Evolutionary conservation across 2,329 filamentous ascomycete genomes (phyloP).

Genomic region (Calonectria honghensis): DNA sequence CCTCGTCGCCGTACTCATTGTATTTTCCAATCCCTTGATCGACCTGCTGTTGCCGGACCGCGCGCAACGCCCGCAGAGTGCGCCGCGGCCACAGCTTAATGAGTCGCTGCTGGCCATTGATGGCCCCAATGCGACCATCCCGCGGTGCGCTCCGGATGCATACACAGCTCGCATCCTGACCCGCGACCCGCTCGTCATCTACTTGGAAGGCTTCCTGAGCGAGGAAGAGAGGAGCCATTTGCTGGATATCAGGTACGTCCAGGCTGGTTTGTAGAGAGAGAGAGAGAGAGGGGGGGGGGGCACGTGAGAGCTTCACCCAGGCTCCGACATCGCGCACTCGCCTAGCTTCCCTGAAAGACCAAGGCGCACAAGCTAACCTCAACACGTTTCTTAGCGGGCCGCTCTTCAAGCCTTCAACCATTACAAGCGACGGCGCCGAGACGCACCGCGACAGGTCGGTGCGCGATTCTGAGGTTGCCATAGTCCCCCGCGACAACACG

Average conservation of each 20-base stretch:
- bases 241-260: conserved; percentile 69
- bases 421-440: conserved; percentile 68
- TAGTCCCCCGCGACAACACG: conserved; percentile 67
- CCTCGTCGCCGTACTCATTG: conserved; percentile 63
- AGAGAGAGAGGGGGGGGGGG: conserved; percentile 9
- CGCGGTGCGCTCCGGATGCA: conserved; percentile 62
- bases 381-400: conserved; percentile 61
- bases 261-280: conserved; percentile 8
- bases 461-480: conserved; percentile 71
- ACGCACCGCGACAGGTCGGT: conserved; percentile 65
- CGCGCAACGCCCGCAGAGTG: conserved; percentile 40
- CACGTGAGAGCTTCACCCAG: not conserved
- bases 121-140: conserved; percentile 58
- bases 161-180: conserved; percentile 70
- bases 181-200: conserved; percentile 71
- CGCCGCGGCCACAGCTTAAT: conserved; percentile 68
- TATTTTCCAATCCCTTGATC: conserved; percentile 67
- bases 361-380: not conserved
- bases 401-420: conserved; percentile 69
- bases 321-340: conserved; percentile 4
- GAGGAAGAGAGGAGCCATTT: conserved; percentile 67
- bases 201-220: conserved; percentile 71
- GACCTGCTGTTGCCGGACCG: conserved; percentile 59
- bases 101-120: conserved; percentile 72
- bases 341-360: not conserved